Percentiles rank a stretch among this genome's conserved stretches.
phyloP scores from a whole-genome alignment of 148 eudicot species.

The Silene latifolia region DNA sequence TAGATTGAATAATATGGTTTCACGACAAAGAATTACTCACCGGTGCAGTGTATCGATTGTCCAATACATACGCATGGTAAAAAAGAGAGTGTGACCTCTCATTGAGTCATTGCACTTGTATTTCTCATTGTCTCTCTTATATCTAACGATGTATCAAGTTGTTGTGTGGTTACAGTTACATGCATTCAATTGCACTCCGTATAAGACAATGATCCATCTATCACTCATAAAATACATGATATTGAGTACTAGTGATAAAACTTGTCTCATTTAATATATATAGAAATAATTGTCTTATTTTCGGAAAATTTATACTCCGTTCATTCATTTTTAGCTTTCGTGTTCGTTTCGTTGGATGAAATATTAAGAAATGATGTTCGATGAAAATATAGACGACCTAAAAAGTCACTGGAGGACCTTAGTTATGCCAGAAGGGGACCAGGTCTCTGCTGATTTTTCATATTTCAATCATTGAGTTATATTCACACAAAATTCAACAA shows the following conservation, averaged over 20 bases:
- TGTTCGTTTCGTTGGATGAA: no score
- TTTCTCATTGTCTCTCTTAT: not conserved
- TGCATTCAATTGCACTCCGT: not conserved
- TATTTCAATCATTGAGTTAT: no score
- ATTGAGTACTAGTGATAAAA: not conserved
- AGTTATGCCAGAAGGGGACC: no score
- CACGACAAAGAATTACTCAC: conserved; percentile 8
- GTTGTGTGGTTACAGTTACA: not conserved
- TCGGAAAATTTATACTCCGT: no score
- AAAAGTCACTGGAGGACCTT: no score
- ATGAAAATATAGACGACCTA: no score
- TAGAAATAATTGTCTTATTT: no score
- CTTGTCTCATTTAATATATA: not conserved
- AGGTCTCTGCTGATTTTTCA: no score
- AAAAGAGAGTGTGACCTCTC: not conserved
- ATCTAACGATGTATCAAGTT: not conserved
- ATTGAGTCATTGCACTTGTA: not conserved
- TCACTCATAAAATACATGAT: not conserved
- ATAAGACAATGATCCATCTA: no score
- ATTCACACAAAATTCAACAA: no score
- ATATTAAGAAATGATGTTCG: no score
- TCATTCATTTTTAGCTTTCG: no score
- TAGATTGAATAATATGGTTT: not conserved
- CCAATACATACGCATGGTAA: not conserved
- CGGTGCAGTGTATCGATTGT: not conserved